Evolutionary conservation across 192 early-diverging fungal genomes (phyloP).

Genomic region (Rhizophagus sp.): DNA sequence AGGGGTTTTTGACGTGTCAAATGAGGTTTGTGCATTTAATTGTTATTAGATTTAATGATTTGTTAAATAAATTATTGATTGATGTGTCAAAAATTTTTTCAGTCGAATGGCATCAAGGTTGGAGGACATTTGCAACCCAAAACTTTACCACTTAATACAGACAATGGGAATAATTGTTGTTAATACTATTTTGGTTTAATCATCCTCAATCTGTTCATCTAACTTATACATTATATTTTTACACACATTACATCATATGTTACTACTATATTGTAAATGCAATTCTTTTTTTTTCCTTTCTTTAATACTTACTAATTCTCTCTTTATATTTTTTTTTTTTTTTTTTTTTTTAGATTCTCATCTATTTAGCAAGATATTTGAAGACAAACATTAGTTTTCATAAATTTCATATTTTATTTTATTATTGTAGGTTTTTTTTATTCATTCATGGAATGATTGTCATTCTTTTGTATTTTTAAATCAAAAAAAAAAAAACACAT

Average conservation of each 20-base stretch:
- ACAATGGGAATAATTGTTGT: conserved; percentile 4
- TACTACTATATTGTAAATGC: neutral
- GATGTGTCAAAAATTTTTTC: conserved; percentile 12
- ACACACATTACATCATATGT: neutral
- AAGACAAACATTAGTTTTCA: too few relatives aligned
- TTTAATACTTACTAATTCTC: neutral
- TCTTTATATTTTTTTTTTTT: neutral
- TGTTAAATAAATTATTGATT: neutral
- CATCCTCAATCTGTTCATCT: neutral
- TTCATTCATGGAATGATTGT: too few relatives aligned
- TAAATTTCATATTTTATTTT: too few relatives aligned
- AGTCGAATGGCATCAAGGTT: conserved; percentile 29
- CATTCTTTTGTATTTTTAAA: too few relatives aligned
- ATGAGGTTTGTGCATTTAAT: conserved; percentile 49
- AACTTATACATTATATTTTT: neutral
- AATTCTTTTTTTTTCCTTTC: neutral
- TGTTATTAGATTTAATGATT: neutral
- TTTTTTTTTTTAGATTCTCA: too few relatives aligned
- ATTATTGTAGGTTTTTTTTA: too few relatives aligned
- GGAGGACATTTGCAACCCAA: conserved; percentile 4
- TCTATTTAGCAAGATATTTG: too few relatives aligned
- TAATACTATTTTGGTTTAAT: neutral
- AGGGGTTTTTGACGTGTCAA: conserved; percentile 71
- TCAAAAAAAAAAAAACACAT: too few relatives aligned
- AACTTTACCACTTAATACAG: conserved; percentile 18